Conservation (phyloP, 1,139 yeast genomes). For the Debaryomyces coudertii region DNA sequence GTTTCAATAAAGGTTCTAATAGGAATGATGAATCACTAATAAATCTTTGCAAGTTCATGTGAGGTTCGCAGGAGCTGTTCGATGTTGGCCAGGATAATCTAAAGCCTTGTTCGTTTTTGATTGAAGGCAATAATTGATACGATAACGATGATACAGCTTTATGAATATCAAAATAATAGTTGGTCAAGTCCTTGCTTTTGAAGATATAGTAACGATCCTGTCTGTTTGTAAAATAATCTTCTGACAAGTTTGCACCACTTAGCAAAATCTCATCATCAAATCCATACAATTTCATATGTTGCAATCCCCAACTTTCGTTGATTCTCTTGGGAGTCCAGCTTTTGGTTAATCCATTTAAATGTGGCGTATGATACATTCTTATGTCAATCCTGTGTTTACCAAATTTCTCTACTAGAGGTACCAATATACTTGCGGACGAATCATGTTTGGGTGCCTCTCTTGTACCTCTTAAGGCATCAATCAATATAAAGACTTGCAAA, state of each 20-base stretch:
- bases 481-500: constrained; percentile 69
- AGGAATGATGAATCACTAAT: constrained; percentile 59
- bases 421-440: constrained; percentile 77
- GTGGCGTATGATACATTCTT: constrained; percentile 89
- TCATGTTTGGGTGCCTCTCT: constrained; percentile 77
- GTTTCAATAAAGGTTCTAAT: constrained; percentile 60
- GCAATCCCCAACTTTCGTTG: constrained; percentile 91
- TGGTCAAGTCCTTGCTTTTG: constrained; percentile 56
- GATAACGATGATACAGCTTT: constrained; percentile 68
- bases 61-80: constrained; percentile 77
- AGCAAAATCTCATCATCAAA: constrained; percentile 87
- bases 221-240: constrained; percentile 92
- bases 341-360: constrained; percentile 68
- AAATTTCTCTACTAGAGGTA: constrained; percentile 65
- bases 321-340: constrained; percentile 75
- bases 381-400: constrained; percentile 75
- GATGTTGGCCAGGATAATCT: constrained; percentile 72
- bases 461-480: constrained; percentile 92
- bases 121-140: constrained; percentile 55
- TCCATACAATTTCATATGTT: constrained; percentile 97
- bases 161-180: constrained; percentile 75
- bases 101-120: constrained; percentile 50
- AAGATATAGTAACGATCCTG: constrained; percentile 91
- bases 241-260: constrained; percentile 88
- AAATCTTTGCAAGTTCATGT: constrained; percentile 58